phyloP scores from a whole-genome alignment of 768 basidiomycete species.

The Boletus huronensis region DNA sequence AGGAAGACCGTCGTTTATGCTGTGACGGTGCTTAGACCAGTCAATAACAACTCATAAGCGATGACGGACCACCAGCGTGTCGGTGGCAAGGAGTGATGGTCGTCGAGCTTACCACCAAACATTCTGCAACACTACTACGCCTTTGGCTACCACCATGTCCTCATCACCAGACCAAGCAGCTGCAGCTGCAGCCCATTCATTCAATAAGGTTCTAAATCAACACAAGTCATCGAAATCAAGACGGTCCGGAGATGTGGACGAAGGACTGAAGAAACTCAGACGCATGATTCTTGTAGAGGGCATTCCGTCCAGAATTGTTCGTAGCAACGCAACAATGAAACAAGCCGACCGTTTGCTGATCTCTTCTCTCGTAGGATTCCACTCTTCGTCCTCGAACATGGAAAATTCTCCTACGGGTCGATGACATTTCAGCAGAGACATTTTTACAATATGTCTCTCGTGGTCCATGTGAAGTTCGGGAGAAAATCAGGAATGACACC shows the following conservation, averaged over 20 bases:
- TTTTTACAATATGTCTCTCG: conserved; percentile 77
- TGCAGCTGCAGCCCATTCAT: conserved; percentile 58
- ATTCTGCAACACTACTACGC: conserved; percentile 1
- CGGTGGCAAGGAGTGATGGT: not conserved
- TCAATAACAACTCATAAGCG: conserved; percentile 2
- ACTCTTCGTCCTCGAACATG: conserved; percentile 89
- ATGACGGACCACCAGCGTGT: not conserved
- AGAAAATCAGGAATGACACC: conserved; percentile 95
- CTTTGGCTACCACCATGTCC: conserved; percentile 16
- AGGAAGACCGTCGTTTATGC: not conserved
- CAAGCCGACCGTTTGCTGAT: conserved; percentile 2
- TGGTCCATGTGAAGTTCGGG: conserved; percentile 82
- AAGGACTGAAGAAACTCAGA: conserved; percentile 80
- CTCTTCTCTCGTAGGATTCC: conserved; percentile 50
- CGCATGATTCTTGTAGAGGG: conserved; percentile 89
- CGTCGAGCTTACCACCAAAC: conserved; percentile 2
- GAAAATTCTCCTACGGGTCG: conserved; percentile 88
- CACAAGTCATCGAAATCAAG: conserved; percentile 67
- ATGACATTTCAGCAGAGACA: conserved; percentile 69
- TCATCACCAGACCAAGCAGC: conserved; percentile 27
- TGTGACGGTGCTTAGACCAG: not conserved
- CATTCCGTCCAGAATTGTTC: conserved; percentile 72
- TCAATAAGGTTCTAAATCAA: conserved; percentile 76
- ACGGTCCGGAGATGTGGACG: conserved; percentile 64
- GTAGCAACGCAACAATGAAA: conserved; percentile 27